Conservation (phyloP, 2,329 filamentous ascomycete species). For the Teratosphaeria gauchensis region DNA sequence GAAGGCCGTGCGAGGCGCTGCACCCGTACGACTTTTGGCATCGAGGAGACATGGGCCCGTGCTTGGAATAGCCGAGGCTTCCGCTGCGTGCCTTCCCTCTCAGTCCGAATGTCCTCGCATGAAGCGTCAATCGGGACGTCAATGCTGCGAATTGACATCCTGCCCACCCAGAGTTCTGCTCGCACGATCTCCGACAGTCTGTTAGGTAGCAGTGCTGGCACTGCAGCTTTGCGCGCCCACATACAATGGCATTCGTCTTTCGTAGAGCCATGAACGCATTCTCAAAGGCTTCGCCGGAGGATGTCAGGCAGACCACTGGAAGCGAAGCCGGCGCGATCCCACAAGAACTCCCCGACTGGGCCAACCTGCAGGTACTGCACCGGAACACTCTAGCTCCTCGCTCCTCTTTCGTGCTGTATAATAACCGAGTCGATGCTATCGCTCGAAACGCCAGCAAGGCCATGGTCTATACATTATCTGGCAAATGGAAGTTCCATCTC, state of each 20-base stretch:
- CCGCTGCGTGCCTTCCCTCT: too few relatives aligned
- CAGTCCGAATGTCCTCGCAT: too few relatives aligned
- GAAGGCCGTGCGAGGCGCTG: too few relatives aligned
- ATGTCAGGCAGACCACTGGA: not conserved
- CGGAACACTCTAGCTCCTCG: slow-evolving; percentile 50
- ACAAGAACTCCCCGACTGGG: slow-evolving; percentile 45
- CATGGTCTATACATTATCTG: slow-evolving; percentile 23
- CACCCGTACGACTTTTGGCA: too few relatives aligned
- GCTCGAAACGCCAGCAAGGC: slow-evolving; percentile 26
- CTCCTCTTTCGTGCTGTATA: slow-evolving; percentile 47
- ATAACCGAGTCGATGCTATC: slow-evolving; percentile 41
- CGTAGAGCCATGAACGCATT: not conserved
- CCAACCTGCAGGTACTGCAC: slow-evolving; percentile 51
- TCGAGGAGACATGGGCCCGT: too few relatives aligned
- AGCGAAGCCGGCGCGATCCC: not conserved
- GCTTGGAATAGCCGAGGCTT: too few relatives aligned
- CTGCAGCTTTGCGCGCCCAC: too few relatives aligned
- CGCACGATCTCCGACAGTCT: too few relatives aligned
- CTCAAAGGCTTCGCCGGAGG: not conserved
- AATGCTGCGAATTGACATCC: too few relatives aligned
- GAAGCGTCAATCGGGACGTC: too few relatives aligned
- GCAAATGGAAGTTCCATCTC: slow-evolving; percentile 32
- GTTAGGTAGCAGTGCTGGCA: too few relatives aligned
- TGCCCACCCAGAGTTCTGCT: too few relatives aligned
- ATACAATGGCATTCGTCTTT: not conserved